phyloP scores from a whole-genome alignment of 129 eudicot species.

The Centaurea solstitialis region DNA sequence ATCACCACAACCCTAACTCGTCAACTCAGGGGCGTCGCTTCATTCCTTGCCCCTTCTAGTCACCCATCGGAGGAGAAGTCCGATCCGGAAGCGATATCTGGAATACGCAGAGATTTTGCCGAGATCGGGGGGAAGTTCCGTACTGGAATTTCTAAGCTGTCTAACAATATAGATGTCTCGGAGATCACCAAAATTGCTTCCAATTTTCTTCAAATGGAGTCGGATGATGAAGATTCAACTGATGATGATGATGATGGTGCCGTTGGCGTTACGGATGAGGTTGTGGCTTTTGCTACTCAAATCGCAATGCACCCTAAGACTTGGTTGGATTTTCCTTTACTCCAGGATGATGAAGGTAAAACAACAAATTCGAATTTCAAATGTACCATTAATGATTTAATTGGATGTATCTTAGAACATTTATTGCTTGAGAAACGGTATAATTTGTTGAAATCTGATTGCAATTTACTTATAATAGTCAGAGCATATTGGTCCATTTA shows the following conservation, averaged over 20 bases:
- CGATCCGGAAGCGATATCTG: conserved; percentile 39
- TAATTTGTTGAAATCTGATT: neutral
- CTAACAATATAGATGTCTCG: conserved; percentile 66
- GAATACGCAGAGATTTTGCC: conserved; percentile 70
- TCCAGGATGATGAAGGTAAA: conserved; percentile 42
- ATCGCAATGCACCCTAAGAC: conserved; percentile 87
- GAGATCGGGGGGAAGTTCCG: conserved; percentile 90
- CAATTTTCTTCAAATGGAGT: conserved; percentile 59
- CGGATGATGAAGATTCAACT: conserved; percentile 41
- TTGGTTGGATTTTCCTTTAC: conserved; percentile 90
- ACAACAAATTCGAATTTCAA: neutral
- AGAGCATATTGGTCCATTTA: neutral
- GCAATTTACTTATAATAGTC: neutral
- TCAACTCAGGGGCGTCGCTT: conserved; percentile 86
- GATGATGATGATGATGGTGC: conserved; percentile 30
- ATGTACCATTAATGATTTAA: neutral
- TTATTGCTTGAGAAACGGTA: no score
- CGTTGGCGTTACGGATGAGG: conserved; percentile 84
- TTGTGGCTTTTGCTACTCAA: conserved; percentile 70
- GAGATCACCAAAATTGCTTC: conserved; percentile 79
- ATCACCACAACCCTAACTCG: conserved; percentile 78
- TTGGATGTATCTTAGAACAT: neutral
- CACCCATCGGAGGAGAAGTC: conserved; percentile 30
- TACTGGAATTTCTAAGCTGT: conserved; percentile 67
- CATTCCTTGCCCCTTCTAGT: conserved; percentile 64